A percentile compares a stretch with the other conserved stretches of the same genome.
These are phyloP conservation scores for Sporormia fimetaria DNA, from an alignment of 495 filamentous ascomycete species.

Conservation along the genomic window DNA sequence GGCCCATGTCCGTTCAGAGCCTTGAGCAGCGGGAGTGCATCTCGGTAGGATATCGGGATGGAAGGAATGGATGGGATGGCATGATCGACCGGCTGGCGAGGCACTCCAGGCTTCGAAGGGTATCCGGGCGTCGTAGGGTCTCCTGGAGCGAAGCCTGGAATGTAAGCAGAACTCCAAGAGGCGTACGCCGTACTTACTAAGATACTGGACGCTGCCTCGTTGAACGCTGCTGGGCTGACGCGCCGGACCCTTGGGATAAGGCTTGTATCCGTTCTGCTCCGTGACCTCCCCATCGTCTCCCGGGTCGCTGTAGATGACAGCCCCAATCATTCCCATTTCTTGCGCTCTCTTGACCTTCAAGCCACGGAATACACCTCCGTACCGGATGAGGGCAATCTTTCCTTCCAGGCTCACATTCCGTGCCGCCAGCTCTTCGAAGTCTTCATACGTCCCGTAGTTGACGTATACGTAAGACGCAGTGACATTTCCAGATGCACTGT, in stretches of 20 bases:
- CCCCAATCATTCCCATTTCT: constrained; percentile 83
- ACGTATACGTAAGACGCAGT: constrained; percentile 73
- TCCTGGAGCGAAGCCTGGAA: constrained; percentile 46
- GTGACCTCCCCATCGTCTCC: constrained; percentile 77
- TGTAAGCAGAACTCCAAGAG: constrained; percentile 3
- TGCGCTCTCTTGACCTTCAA: constrained; percentile 88
- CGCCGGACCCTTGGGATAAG: constrained; percentile 81
- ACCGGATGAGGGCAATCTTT: constrained; percentile 80
- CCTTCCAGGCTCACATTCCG: constrained; percentile 66
- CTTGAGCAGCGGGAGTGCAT: constrained; percentile 74
- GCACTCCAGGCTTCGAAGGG: constrained; percentile 79
- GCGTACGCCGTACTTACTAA: constrained; percentile 45
- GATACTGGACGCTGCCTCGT: constrained; percentile 76
- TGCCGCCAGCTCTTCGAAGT: constrained; percentile 72
- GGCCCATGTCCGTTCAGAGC: constrained; percentile 84
- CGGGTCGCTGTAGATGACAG: constrained; percentile 77
- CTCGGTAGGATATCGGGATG: constrained; percentile 77
- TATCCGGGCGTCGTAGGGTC: constrained; percentile 87
- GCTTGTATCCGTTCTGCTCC: constrained; percentile 63
- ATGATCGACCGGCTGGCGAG: constrained; percentile 56
- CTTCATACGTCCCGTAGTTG: constrained; percentile 76
- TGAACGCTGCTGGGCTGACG: constrained; percentile 83
- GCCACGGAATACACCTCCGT: constrained; percentile 78
- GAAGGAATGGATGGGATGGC: constrained; percentile 80
- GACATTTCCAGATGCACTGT: constrained; percentile 83